Evolutionary conservation across 2,329 filamentous ascomycete genomes (phyloP), one percentile per base, ranked within the genome.

Genomic region (Mariannaea elegans): DNA sequence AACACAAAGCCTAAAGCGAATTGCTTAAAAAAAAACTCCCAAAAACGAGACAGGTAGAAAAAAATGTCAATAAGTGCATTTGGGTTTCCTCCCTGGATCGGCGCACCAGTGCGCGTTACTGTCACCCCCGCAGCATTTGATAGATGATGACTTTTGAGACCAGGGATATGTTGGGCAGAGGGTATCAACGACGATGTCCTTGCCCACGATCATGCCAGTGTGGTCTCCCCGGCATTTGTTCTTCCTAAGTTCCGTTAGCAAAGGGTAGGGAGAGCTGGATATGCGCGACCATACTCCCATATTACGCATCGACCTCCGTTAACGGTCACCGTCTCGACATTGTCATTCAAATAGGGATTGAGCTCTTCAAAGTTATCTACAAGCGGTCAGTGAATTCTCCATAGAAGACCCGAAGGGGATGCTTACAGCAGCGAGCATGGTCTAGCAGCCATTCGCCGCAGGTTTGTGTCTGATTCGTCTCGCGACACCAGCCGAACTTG

Each of bases 41-140:
- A n/a, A n/a, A n/a, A n/a, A n/a, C n/a, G n/a, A n/a, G n/a, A n/a
- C n/a, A n/a, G n/a, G n/a, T n/a, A n/a, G n/a, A n/a, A n/a, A n/a
- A n/a, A n/a, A n/a, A n/a, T n/a, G n/a, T 51, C 39, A 60, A 16
- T 52, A 45, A 13, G 59, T 50, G 50, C 62, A 64, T 31, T 39
- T 52, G 18, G 55, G 54, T 14, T 16, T 24, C 13, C 44, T 18
- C 2, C 54, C 58, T 1, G 53, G 58, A 24, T 62, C 52, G 5
- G 56, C 59, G 24, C 62, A 65, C 52, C 52, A 65, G 9, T 48
- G 19, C 2, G 62, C 52, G 16, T 51, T 31, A 13, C 27, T 18
- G 12, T 65, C 62, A 4, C 62, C 62, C 12, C n/a, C 56, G 36
- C 62, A 65, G 45, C 62, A 65, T 41, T 62, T 65, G 53, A 65